Percentiles rank a stretch among this genome's conserved stretches.
Evolutionary conservation across 2,329 filamentous ascomycete genomes (phyloP).

Genomic region (Canariomyces notabilis): DNA sequence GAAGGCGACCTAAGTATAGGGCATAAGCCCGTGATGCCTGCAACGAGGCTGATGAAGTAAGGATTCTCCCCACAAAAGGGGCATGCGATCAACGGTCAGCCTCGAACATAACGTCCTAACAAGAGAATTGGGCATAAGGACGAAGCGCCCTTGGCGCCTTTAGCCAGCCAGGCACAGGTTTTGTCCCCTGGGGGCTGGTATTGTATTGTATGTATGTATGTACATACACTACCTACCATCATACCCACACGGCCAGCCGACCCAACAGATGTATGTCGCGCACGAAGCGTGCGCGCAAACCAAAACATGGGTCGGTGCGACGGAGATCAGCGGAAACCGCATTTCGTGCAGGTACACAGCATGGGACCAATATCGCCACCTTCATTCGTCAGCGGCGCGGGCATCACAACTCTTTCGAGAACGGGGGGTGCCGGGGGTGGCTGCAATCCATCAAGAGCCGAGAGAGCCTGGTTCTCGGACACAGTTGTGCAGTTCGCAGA

Average conservation of each 20-base stretch:
- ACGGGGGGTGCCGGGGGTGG: too few relatives aligned
- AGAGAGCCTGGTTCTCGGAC: too few relatives aligned
- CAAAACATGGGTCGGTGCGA: background rate
- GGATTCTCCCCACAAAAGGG: background rate
- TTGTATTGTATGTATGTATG: background rate
- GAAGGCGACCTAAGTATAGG: background rate
- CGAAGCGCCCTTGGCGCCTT: too few relatives aligned
- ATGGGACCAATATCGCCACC: conserved; percentile 5
- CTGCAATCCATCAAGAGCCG: too few relatives aligned
- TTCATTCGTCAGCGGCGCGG: background rate
- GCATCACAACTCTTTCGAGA: background rate
- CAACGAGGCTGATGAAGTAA: conserved; percentile 1
- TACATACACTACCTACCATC: background rate
- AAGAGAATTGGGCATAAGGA: too few relatives aligned
- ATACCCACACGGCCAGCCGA: background rate
- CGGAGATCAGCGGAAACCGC: conserved; percentile 9
- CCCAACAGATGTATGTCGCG: background rate
- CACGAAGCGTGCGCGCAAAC: background rate
- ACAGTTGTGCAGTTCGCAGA: background rate
- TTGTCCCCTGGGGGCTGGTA: too few relatives aligned
- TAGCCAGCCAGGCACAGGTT: too few relatives aligned
- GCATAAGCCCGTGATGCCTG: background rate
- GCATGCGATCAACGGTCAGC: conserved; percentile 9
- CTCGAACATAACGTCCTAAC: background rate
- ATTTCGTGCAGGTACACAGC: conserved; percentile 10